Evolutionary conservation across 345 rosid genomes (phyloP).

Genomic region (Moricandia moricandioides): DNA sequence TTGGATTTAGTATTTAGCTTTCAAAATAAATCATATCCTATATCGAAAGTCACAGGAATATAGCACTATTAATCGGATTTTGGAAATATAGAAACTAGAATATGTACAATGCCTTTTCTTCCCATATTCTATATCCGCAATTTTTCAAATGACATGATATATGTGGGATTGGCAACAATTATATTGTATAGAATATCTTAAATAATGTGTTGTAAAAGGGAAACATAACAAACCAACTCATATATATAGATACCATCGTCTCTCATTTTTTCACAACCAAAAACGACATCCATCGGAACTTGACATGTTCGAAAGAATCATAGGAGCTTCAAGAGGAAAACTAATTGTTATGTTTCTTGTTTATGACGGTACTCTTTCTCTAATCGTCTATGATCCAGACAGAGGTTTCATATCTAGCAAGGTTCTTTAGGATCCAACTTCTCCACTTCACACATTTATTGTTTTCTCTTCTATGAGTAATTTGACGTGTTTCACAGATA

Average conservation of each 20-base stretch:
- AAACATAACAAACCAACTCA: not conserved
- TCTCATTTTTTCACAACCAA: slow-evolving; percentile 33
- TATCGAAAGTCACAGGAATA: not conserved
- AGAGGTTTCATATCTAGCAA: slow-evolving; percentile 24
- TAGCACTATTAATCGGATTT: not conserved
- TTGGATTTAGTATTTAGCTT: not conserved
- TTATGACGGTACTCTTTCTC: slow-evolving; percentile 93
- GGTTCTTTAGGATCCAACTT: slow-evolving; percentile 36
- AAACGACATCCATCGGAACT: slow-evolving; percentile 74
- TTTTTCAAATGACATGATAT: not conserved
- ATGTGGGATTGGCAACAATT: not conserved
- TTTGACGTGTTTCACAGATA: not conserved
- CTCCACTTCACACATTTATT: not conserved
- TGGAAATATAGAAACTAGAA: not conserved
- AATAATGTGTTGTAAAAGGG: not conserved
- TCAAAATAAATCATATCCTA: not conserved
- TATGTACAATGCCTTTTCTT: not conserved
- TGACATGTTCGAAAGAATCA: slow-evolving; percentile 64
- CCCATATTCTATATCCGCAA: not conserved
- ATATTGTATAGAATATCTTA: not conserved
- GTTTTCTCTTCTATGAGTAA: no score
- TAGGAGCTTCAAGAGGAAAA: slow-evolving; percentile 66
- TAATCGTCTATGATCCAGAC: slow-evolving; percentile 85
- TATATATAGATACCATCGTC: not conserved
- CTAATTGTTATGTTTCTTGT: slow-evolving; percentile 79